Evolutionary conservation across 305 asterid genomes (phyloP).

Genomic region (Andrographis paniculata): DNA sequence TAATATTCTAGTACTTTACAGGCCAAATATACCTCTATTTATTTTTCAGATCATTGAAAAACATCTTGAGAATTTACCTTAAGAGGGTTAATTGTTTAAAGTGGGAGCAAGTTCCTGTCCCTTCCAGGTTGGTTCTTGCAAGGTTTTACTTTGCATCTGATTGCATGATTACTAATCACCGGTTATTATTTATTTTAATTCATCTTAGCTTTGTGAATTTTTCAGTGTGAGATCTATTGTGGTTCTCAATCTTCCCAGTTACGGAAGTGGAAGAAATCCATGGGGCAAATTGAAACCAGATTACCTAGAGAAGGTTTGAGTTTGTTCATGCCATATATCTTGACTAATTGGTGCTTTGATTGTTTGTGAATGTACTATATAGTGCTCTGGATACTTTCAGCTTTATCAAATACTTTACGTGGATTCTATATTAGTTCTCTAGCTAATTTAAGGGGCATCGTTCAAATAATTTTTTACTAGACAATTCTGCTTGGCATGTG

Average conservation of each 20-base stretch:
- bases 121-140: slow-evolving; percentile 59
- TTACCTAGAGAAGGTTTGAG: slow-evolving; percentile 89
- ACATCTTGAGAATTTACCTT: slow-evolving; percentile 76
- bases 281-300: slow-evolving; percentile 93
- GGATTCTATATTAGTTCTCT: too few species aligned
- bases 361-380: too few species aligned
- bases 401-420: too few species aligned
- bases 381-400: too few species aligned
- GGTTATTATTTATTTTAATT: neutral
- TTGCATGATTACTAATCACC: neutral
- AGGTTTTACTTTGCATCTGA: neutral
- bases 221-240: slow-evolving; percentile 92
- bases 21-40: neutral
- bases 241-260: slow-evolving; percentile 90
- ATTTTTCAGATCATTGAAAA: slow-evolving; percentile 73
- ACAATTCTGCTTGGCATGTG: too few species aligned
- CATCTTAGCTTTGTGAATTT: neutral
- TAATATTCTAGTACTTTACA: neutral
- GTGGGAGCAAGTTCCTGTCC: slow-evolving; percentile 85
- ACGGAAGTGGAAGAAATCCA: slow-evolving; percentile 98
- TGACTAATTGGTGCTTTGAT: too few species aligned
- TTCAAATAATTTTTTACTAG: too few species aligned
- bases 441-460: too few species aligned
- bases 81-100: slow-evolving; percentile 76
- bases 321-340: neutral